Evolutionary conservation across 805 yeast species (phyloP), one percentile per base, ranked within the genome.

Genomic region (Saccharomyces eubayanus): DNA sequence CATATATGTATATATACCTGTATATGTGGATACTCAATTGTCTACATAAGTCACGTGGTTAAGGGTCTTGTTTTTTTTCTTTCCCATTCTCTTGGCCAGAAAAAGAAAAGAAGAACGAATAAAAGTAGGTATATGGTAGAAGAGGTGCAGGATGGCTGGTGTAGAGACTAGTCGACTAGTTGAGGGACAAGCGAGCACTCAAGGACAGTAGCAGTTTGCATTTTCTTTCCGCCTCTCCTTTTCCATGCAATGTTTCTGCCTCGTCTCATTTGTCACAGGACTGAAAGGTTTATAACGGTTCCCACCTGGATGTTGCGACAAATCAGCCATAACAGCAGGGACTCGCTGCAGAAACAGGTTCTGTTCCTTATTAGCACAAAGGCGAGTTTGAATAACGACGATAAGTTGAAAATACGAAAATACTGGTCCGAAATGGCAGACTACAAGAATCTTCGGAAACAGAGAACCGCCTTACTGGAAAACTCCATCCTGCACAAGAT

Each of bases 351-450:
- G 9, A 16, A 50, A 29, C 48, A 52, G 29, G 31, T 52, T 20
- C 3, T 43, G 46, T 9, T 20, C 11, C 20, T 48, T 43, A 52
- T 52, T 11, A 21, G 20, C 6, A 16, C 31, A 5, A 30, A 30
- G 2, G 12, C 48, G 20, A 16, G 20, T 12, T 48, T 52, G 21
- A 50, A 47, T 16, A n/a, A 6, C 21, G 46, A 46, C 10, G 16
- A 29, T 11, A 53, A 53, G 46, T 20, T 10, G 24, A n/a, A 30
- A 12, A 49, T 53, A 41, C 24, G 52, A 40, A 28, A 53, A 6
- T 53, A 49, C n/a, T 53, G 55, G 55, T 36, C 43, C 14, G 43
- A 28, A 20, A 21, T 41, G 29, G 28, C 24, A 31, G 31, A 20
- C 24, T 11, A 11, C 6, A 30, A 31, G 24, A 12, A 6, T 6